Evolutionary conservation across 1,284 basidiomycete genomes (phyloP).

Genomic region (Cutaneotrichosporon dermatis): DNA sequence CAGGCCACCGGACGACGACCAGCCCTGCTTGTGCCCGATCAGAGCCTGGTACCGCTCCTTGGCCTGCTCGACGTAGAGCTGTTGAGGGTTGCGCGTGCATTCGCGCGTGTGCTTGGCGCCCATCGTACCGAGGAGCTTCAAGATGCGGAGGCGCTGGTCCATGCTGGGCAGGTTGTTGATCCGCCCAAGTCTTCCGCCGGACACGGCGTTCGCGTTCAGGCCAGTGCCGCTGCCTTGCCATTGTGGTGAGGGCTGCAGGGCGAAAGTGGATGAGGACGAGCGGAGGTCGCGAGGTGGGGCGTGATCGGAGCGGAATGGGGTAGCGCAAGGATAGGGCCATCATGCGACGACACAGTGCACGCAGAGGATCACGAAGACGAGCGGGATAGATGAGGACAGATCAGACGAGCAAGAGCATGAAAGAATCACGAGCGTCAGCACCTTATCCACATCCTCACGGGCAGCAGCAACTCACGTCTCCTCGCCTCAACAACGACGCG

Average conservation of each 20-base stretch:
- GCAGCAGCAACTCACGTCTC: not conserved
- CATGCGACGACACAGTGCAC: too few species aligned
- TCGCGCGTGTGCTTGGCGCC: slow-evolving; percentile 84
- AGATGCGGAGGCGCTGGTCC: slow-evolving; percentile 74
- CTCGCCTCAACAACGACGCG: slow-evolving; percentile 33
- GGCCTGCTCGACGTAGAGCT: slow-evolving; percentile 75
- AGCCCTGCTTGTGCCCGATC: slow-evolving; percentile 66
- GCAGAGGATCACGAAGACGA: not conserved
- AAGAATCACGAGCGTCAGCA: not conserved
- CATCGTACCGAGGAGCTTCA: slow-evolving; percentile 77
- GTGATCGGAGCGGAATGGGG: too few species aligned
- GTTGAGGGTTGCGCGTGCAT: slow-evolving; percentile 77
- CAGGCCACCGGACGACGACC: slow-evolving; percentile 57
- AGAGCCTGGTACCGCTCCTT: slow-evolving; percentile 75
- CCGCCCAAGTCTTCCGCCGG: not conserved
- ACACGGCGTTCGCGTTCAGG: not conserved
- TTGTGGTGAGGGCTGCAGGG: not conserved
- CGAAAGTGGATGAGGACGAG: not conserved
- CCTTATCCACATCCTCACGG: not conserved
- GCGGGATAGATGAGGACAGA: too few species aligned
- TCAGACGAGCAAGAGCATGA: too few species aligned
- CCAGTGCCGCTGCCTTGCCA: not conserved
- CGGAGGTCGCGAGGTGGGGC: too few species aligned
- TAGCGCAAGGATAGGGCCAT: too few species aligned
- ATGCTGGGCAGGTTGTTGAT: slow-evolving; percentile 56